Conservation (phyloP, 169 alveolate genomes). For the Plasmodium gallinaceum region DNA sequence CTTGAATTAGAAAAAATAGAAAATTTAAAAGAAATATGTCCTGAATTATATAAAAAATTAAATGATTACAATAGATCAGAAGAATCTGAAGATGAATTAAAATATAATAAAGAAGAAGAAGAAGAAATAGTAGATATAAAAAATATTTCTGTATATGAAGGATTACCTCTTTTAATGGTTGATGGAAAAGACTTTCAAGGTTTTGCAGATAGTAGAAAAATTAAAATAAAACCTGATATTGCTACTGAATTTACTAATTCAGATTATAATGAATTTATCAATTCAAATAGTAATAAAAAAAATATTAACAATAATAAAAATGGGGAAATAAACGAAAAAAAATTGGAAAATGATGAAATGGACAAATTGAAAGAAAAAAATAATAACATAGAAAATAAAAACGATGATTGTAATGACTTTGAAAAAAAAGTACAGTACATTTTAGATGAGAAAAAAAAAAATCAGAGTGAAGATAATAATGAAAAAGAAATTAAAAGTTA, state of each 20-base stretch:
- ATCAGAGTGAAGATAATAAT: neutral
- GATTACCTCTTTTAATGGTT: conserved; percentile 73
- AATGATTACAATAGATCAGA: conserved; percentile 27
- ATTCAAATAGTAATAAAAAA: neutral
- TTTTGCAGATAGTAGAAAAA: conserved; percentile 58
- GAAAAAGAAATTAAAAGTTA: neutral
- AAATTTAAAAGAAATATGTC: conserved; percentile 51
- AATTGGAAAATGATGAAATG: neutral
- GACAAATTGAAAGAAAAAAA: neutral
- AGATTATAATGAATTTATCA: conserved; percentile 49
- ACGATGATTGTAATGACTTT: neutral
- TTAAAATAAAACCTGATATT: conserved; percentile 51
- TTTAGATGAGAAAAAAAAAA: neutral
- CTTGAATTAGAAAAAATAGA: conserved; percentile 53
- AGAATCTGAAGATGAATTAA: conserved; percentile 5
- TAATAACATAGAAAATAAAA: neutral
- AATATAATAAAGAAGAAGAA: neutral
- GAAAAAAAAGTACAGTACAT: conserved; percentile 12
- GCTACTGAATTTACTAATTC: conserved; percentile 41
- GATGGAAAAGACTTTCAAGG: conserved; percentile 74
- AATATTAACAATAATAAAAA: neutral
- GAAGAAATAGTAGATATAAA: conserved; percentile 16
- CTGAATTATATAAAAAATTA: conserved; percentile 32
- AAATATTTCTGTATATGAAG: conserved; percentile 47
- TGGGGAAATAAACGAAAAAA: neutral